Conservation (phyloP, 2,329 filamentous ascomycete species). For the Penicillium expansum region DNA sequence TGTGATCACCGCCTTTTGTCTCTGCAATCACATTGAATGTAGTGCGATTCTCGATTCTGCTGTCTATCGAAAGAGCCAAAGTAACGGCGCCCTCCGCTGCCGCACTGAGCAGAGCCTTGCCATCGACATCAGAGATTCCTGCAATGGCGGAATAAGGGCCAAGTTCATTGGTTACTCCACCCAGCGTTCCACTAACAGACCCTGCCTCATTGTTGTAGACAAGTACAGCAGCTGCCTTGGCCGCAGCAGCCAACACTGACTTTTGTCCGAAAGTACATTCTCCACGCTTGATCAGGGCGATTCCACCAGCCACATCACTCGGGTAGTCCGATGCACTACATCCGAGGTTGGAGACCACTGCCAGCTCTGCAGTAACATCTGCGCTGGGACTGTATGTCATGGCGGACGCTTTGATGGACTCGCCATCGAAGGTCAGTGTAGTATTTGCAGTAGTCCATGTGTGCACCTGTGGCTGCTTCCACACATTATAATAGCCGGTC, state of each 20-base stretch:
- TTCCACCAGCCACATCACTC: constrained; percentile 54
- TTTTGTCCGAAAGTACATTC: constrained; percentile 70
- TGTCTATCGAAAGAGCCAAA: constrained; percentile 43
- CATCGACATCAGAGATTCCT: constrained; percentile 61
- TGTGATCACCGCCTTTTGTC: constrained; percentile 56
- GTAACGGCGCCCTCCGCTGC: constrained; percentile 46
- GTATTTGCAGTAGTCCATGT: constrained; percentile 60
- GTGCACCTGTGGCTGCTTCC: constrained; percentile 59
- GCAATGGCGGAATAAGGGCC: constrained; percentile 55
- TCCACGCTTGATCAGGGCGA: constrained; percentile 70
- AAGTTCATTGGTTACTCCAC: constrained; percentile 50
- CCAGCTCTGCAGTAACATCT: constrained; percentile 44
- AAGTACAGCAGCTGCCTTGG: constrained; percentile 68
- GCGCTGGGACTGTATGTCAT: constrained; percentile 63
- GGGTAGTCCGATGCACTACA: constrained; percentile 66
- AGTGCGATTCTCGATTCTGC: constrained; percentile 47
- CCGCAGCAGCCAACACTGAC: constrained; percentile 63
- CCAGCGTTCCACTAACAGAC: constrained; percentile 65
- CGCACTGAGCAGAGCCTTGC: constrained; percentile 54
- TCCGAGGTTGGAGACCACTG: constrained; percentile 60
- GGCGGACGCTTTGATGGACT: constrained; percentile 50
- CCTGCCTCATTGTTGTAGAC: constrained; percentile 71
- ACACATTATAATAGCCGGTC: constrained; percentile 37
- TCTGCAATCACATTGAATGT: constrained; percentile 61
- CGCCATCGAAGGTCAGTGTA: constrained; percentile 56